Evolutionary conservation across 2,329 filamentous ascomycete genomes (phyloP).

Genomic region (Bipolaris bicolor): DNA sequence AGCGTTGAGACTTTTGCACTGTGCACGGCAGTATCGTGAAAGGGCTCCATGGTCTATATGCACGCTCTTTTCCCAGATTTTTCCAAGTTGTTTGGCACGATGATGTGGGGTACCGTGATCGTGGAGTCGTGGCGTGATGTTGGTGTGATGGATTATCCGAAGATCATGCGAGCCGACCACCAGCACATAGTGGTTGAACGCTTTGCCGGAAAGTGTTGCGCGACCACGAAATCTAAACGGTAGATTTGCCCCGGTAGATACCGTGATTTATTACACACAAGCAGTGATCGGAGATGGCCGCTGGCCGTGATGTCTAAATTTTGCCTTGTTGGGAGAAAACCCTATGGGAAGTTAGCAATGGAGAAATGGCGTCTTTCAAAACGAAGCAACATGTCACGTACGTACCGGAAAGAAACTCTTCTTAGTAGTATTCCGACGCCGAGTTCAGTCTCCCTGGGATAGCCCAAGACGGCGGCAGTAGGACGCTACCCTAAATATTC

Average conservation of each 20-base stretch:
- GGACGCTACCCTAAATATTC: slow-evolving; percentile 12
- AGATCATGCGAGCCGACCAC: slow-evolving; percentile 29
- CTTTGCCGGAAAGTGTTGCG: slow-evolving; percentile 27
- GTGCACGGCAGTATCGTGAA: slow-evolving; percentile 24
- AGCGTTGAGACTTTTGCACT: slow-evolving; percentile 30
- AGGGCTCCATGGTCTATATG: slow-evolving; percentile 31
- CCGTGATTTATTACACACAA: background rate
- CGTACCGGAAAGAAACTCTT: background rate
- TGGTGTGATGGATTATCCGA: slow-evolving; percentile 36
- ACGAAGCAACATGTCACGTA: background rate
- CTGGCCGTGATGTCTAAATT: background rate
- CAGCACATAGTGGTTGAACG: slow-evolving; percentile 24
- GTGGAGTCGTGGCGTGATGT: slow-evolving; percentile 40
- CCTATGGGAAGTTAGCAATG: background rate
- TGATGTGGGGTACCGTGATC: slow-evolving; percentile 26
- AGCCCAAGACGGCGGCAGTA: background rate
- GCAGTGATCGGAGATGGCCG: background rate
- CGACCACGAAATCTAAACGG: slow-evolving; percentile 11
- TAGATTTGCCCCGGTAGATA: slow-evolving; percentile 5
- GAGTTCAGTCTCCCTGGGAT: background rate
- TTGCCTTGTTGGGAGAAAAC: background rate
- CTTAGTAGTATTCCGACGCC: background rate
- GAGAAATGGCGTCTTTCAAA: background rate
- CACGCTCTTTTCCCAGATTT: background rate
- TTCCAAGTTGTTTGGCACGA: background rate